A percentile compares a stretch with the other conserved stretches of the same genome.
phyloP scores from a whole-genome alignment of 257 asterid species.

The Nemophila menziesii region DNA sequence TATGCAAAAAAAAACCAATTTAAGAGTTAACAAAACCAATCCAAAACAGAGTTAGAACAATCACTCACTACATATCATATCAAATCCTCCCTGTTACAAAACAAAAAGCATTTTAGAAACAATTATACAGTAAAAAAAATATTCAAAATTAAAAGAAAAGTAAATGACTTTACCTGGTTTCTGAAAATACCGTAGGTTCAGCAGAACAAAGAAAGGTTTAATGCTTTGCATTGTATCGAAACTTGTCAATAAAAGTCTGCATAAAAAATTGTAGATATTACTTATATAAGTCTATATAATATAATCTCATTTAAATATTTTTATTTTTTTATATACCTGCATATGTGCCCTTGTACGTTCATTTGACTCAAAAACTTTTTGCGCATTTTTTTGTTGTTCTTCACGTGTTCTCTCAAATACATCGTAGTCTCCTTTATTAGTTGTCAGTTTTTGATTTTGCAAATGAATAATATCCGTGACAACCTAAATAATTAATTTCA shows the following conservation, averaged over 20 bases:
- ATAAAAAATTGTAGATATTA: slow-evolving; percentile 13
- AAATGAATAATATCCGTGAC: slow-evolving; percentile 91
- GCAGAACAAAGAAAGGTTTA: too few species aligned
- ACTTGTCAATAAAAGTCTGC: slow-evolving; percentile 93
- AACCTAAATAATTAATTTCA: slow-evolving; percentile 38
- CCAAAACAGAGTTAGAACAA: too few species aligned
- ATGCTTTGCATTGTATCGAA: slow-evolving; percentile 94
- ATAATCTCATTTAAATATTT: slow-evolving; percentile 4
- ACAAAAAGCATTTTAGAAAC: too few species aligned
- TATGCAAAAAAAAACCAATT: too few species aligned
- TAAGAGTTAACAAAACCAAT: too few species aligned
- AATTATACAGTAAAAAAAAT: too few species aligned
- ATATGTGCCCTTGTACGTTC: slow-evolving; percentile 84
- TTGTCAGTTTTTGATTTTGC: slow-evolving; percentile 60
- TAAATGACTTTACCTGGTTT: too few species aligned
- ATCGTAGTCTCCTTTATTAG: slow-evolving; percentile 81
- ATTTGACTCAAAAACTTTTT: slow-evolving; percentile 84
- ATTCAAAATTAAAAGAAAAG: too few species aligned
- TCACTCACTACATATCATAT: too few species aligned
- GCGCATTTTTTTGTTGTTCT: slow-evolving; percentile 78
- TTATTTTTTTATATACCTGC: slow-evolving; percentile 86
- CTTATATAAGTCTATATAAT: slow-evolving; percentile 9
- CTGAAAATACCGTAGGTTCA: too few species aligned
- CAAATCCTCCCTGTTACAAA: too few species aligned
- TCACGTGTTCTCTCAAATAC: slow-evolving; percentile 89